Evolutionary conservation across 2,329 filamentous ascomycete genomes (phyloP).

Genomic region (Ploettnerulaceae sp.): DNA sequence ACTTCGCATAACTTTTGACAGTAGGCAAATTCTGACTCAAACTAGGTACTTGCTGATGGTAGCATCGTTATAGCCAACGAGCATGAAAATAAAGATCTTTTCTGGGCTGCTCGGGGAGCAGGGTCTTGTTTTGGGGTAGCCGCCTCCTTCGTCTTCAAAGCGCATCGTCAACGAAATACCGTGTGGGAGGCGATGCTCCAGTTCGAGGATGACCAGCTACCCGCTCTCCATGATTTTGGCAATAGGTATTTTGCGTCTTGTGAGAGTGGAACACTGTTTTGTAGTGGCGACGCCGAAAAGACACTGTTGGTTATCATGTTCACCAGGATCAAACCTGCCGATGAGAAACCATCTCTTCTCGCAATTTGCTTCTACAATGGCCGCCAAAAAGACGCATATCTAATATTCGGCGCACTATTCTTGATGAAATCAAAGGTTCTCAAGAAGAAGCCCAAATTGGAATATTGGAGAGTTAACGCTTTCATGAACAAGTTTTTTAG

Average conservation of each 20-base stretch:
- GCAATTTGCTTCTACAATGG: conserved; percentile 34
- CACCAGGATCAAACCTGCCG: neutral
- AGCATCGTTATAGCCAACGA: conserved; percentile 26
- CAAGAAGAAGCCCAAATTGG: too few relatives aligned
- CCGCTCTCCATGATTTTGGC: conserved; percentile 12
- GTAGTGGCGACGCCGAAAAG: too few relatives aligned
- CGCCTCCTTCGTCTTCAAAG: conserved; percentile 17
- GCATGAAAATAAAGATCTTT: conserved; percentile 31
- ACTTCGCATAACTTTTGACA: too few relatives aligned
- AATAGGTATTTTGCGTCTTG: conserved; percentile 13
- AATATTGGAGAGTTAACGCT: too few relatives aligned
- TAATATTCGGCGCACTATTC: too few relatives aligned
- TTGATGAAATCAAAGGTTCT: too few relatives aligned
- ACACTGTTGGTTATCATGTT: neutral
- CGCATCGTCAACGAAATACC: conserved; percentile 15
- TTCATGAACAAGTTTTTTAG: too few relatives aligned
- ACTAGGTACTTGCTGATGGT: conserved; percentile 34
- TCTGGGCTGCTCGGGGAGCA: conserved; percentile 35
- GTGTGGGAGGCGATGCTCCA: conserved; percentile 21
- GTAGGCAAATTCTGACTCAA: too few relatives aligned
- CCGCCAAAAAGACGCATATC: too few relatives aligned
- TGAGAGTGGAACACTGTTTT: too few relatives aligned
- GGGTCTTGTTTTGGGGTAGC: conserved; percentile 24
- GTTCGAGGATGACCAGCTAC: conserved; percentile 14
- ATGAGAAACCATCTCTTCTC: neutral